These are phyloP conservation scores for Yarrowia sp. DNA, from an alignment of 805 yeast genomes.

Conservation along the genomic window DNA sequence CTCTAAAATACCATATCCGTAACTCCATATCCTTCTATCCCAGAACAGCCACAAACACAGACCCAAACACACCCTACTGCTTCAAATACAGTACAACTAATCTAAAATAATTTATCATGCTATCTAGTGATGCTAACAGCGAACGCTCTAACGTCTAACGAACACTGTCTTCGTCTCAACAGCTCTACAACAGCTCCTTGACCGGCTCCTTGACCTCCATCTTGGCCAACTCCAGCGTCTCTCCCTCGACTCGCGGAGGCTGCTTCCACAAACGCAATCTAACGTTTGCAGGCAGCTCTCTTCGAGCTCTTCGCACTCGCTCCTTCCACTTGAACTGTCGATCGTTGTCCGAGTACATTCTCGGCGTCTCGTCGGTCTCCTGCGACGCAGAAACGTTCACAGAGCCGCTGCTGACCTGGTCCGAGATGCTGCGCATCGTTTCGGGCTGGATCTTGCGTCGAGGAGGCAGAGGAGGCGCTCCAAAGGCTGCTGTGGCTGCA, in stretches of 20 bases:
- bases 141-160: too few species aligned
- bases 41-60: too few species aligned
- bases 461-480: conserved; percentile 27
- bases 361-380: conserved; percentile 33
- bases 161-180: too few species aligned
- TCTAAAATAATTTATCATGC: not conserved
- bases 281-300: conserved; percentile 44
- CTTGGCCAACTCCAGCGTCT: conserved; percentile 32
- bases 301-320: conserved; percentile 47
- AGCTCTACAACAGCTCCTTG: not conserved
- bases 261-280: conserved; percentile 47
- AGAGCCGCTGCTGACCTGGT: conserved; percentile 10
- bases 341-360: conserved; percentile 39
- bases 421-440: conserved; percentile 35
- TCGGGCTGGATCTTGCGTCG: conserved; percentile 31
- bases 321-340: conserved; percentile 58
- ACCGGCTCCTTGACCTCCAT: not conserved
- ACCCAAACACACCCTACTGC: too few species aligned
- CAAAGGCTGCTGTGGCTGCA: conserved; percentile 31
- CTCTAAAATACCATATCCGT: not conserved
- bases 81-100: too few species aligned
- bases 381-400: conserved; percentile 34
- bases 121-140: too few species aligned
- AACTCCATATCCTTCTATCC: not conserved
- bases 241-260: conserved; percentile 44